These are phyloP conservation scores for Paraleonurus japonicus DNA, from an alignment of 257 asterid genomes.

Conservation along the genomic window DNA sequence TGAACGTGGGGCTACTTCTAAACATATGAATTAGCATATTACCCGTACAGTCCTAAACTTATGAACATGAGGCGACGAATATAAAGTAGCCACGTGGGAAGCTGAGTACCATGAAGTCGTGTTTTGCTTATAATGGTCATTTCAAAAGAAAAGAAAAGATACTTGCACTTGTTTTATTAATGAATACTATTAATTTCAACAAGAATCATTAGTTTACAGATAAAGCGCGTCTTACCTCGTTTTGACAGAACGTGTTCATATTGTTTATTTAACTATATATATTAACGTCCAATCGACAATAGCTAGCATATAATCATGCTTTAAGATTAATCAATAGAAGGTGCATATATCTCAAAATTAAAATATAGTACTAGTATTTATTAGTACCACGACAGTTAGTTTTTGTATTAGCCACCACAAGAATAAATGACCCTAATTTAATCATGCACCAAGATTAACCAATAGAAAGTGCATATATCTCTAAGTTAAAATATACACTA, in stretches of 20 bases:
- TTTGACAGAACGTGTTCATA: neutral
- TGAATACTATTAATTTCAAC: slow-evolving; percentile 5
- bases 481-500: neutral
- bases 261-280: neutral
- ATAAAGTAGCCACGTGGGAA: neutral
- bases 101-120: neutral
- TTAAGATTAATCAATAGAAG: neutral
- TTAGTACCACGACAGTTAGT: neutral
- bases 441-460: neutral
- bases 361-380: neutral
- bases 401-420: neutral
- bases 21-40: no score
- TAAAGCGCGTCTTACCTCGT: slow-evolving; percentile 20
- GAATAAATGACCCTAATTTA: neutral
- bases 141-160: neutral
- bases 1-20: no score
- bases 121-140: neutral
- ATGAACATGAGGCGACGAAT: neutral
- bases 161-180: slow-evolving; percentile 13
- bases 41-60: no score
- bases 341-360: neutral
- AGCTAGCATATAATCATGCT: no score
- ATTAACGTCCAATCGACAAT: no score
- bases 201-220: slow-evolving; percentile 24
- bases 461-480: neutral